Evolutionary conservation across 2,329 filamentous ascomycete species (phyloP).

Genomic region (Alternaria sp.): DNA sequence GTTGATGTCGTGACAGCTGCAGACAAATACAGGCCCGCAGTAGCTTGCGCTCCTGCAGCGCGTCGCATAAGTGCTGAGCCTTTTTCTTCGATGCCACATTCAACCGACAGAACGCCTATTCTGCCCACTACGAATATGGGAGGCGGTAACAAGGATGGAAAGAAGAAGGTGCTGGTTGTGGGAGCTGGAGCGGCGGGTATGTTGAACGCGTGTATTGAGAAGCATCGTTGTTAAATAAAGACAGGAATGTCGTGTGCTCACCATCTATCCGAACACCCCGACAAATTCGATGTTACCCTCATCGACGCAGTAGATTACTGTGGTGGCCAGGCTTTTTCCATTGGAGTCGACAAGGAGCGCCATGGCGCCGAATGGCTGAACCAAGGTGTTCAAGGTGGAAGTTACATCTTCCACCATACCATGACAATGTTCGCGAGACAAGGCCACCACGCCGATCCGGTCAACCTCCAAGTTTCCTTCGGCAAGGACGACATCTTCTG

Average conservation of each 20-base stretch:
- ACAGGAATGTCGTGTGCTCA: constrained; percentile 69
- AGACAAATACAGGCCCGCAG: constrained; percentile 20
- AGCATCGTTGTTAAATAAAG: background rate
- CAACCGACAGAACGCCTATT: constrained; percentile 37
- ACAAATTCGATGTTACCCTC: constrained; percentile 64
- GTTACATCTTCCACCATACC: constrained; percentile 71
- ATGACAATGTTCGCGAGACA: constrained; percentile 69
- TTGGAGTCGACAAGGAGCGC: constrained; percentile 61
- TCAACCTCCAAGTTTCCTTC: constrained; percentile 68
- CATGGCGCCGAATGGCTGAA: constrained; percentile 67
- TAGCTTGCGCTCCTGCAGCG: background rate
- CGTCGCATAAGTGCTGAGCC: constrained; percentile 1
- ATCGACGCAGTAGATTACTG: constrained; percentile 60
- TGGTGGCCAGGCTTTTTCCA: constrained; percentile 67
- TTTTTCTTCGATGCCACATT: constrained; percentile 22
- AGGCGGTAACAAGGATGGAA: constrained; percentile 27
- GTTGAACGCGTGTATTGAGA: background rate
- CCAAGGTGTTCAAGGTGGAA: constrained; percentile 69
- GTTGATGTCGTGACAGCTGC: constrained; percentile 15
- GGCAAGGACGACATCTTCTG: constrained; percentile 69
- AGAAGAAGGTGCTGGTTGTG: constrained; percentile 50
- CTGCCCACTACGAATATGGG: constrained; percentile 43
- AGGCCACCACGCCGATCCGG: constrained; percentile 62
- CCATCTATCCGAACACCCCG: constrained; percentile 69
- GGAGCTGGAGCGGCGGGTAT: constrained; percentile 51